Percentiles rank a stretch among this genome's conserved stretches.
Conservation (phyloP, 768 basidiomycete genomes). For the Macrolepiota albuminosa region DNA sequence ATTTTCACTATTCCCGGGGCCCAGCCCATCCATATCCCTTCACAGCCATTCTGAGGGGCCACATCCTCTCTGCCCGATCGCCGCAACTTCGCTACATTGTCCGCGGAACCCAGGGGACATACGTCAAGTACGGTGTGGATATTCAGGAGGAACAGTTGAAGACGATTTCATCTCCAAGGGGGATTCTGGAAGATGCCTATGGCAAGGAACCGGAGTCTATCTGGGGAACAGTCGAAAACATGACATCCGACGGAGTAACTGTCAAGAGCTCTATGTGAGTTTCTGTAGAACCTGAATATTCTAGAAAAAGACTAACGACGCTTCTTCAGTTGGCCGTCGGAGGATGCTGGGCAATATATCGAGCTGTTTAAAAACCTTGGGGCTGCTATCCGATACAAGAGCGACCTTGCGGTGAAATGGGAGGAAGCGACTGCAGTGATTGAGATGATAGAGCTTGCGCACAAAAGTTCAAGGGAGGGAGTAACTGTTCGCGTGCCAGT, state of each 20-base stretch:
- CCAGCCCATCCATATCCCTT: conserved; percentile 45
- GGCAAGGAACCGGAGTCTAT: conserved; percentile 61
- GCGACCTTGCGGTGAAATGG: conserved; percentile 62
- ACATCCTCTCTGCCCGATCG: conserved; percentile 61
- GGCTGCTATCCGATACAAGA: conserved; percentile 50
- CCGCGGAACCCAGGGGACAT: conserved; percentile 68
- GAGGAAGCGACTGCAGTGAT: conserved; percentile 68
- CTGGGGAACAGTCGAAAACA: conserved; percentile 58
- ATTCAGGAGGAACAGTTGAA: conserved; percentile 77
- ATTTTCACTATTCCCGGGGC: conserved; percentile 44
- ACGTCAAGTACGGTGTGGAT: conserved; percentile 73
- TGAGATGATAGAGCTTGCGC: conserved; percentile 72
- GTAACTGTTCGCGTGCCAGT: conserved; percentile 29
- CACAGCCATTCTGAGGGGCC: conserved; percentile 62
- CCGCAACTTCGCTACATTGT: conserved; percentile 69
- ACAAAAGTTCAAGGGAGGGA: conserved; percentile 61
- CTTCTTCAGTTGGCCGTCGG: conserved; percentile 56
- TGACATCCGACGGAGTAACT: conserved; percentile 41
- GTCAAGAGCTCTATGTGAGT: conserved; percentile 32
- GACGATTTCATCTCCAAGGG: conserved; percentile 40
- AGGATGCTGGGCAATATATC: conserved; percentile 51
- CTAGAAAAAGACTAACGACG: neutral
- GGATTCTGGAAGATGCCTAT: conserved; percentile 41
- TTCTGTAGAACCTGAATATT: neutral
- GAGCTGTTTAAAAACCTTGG: conserved; percentile 65